phyloP scores from a whole-genome alignment of 2,329 filamentous ascomycete species.

The Fusarium neocosmosporiellum region DNA sequence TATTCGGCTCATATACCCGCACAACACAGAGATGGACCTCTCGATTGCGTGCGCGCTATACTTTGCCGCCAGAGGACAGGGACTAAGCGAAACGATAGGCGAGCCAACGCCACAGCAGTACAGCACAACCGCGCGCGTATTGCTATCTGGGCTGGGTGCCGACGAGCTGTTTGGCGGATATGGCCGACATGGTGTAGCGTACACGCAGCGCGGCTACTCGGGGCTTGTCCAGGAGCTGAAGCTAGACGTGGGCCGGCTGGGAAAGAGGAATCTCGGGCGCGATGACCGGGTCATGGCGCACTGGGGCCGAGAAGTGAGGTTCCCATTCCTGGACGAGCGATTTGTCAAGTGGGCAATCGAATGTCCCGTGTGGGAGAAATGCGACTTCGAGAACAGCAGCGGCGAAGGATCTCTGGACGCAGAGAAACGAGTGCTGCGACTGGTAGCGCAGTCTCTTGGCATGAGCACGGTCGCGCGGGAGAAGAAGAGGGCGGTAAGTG shows the following conservation, averaged over 20 bases:
- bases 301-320: conserved; percentile 89
- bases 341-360: conserved; percentile 84
- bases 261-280: conserved; percentile 92
- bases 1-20: conserved; percentile 84
- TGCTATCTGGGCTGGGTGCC: conserved; percentile 92
- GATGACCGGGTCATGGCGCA: conserved; percentile 92
- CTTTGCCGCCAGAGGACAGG: conserved; percentile 85
- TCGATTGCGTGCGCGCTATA: conserved; percentile 96
- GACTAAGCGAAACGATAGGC: conserved; percentile 53
- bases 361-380: conserved; percentile 84
- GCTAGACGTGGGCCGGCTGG: conserved; percentile 85
- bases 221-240: conserved; percentile 85
- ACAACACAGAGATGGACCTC: conserved; percentile 98
- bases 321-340: conserved; percentile 89
- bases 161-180: conserved; percentile 98
- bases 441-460: conserved; percentile 79
- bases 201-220: conserved; percentile 72
- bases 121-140: conserved; percentile 78
- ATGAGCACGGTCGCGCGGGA: conserved; percentile 80
- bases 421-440: conserved; percentile 82
- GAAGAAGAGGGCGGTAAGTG: conserved; percentile 87
- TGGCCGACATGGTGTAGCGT: conserved; percentile 83
- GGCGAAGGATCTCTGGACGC: conserved; percentile 68
- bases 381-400: conserved; percentile 75
- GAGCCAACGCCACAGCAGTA: conserved; percentile 58